Percentiles rank a stretch among this genome's conserved stretches.
Conservation (phyloP, 306 rosid genomes). For the Pyrus communis region DNA sequence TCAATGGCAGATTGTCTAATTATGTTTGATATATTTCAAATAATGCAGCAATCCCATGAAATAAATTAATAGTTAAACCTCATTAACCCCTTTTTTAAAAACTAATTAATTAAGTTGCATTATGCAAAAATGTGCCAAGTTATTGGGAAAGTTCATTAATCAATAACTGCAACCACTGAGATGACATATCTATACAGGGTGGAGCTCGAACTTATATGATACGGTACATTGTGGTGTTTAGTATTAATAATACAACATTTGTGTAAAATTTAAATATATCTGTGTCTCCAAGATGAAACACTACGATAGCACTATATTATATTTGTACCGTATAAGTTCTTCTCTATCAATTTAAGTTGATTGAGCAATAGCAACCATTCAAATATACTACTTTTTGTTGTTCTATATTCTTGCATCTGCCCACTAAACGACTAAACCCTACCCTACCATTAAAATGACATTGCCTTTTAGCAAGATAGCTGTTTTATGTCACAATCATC, state of each 20-base stretch:
- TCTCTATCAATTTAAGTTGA: not conserved
- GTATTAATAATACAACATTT: too few species aligned
- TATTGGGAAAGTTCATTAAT: not conserved
- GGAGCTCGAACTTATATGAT: too few species aligned
- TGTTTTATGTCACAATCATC: not conserved
- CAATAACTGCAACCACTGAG: not conserved
- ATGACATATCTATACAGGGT: too few species aligned
- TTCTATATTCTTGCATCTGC: not conserved
- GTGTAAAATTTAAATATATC: too few species aligned
- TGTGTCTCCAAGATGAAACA: too few species aligned
- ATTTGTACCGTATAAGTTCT: not conserved
- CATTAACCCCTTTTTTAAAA: not conserved
- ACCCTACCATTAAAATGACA: conserved; percentile 5
- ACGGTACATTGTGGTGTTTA: too few species aligned
- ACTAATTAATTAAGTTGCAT: not conserved
- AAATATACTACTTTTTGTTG: not conserved
- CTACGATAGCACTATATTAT: too few species aligned
- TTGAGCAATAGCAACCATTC: not conserved
- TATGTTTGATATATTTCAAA: not conserved
- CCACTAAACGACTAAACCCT: not conserved
- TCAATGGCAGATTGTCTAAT: not conserved
- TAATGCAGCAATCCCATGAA: not conserved
- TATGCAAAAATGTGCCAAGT: too few species aligned
- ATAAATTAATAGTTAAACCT: not conserved
- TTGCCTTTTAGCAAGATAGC: not conserved